phyloP scores from a whole-genome alignment of 164 flowering plant genomes.

The Santalum album region DNA sequence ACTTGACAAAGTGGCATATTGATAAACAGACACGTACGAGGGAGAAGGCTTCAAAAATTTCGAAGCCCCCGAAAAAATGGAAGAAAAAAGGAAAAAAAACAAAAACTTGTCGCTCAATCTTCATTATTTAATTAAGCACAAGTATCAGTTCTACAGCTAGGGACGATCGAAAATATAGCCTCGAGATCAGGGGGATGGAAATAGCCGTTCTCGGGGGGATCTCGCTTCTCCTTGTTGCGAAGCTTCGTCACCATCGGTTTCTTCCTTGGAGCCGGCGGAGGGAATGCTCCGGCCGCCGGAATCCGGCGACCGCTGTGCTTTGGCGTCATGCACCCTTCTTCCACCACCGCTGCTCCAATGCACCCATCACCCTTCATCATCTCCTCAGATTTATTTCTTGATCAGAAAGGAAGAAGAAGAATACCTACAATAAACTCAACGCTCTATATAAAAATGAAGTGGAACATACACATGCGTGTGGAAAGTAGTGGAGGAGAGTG shows the following conservation, averaged over 20 bases:
- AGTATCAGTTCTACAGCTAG: conserved; percentile 21
- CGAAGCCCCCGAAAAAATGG: no score
- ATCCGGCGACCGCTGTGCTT: conserved; percentile 23
- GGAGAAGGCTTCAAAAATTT: no score
- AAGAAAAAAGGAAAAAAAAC: no score
- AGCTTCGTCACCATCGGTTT: conserved; percentile 13
- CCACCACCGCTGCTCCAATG: background rate
- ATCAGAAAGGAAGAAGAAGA: no score
- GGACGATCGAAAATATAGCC: conserved; percentile 22
- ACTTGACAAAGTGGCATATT: no score
- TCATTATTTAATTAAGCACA: background rate
- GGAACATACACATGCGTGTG: no score
- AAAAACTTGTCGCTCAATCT: no score
- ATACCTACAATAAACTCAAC: no score
- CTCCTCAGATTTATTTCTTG: no score
- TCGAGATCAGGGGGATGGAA: conserved; percentile 56
- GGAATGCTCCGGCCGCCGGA: conserved; percentile 25
- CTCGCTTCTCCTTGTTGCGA: conserved; percentile 11
- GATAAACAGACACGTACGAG: no score
- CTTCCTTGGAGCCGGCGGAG: conserved; percentile 36
- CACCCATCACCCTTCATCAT: background rate
- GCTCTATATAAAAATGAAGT: no score
- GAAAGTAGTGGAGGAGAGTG: no score
- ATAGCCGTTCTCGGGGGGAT: conserved; percentile 43
- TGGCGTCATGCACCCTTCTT: conserved; percentile 45